Conservation (phyloP, 768 basidiomycete species). For the Termitomyces titanicus region DNA sequence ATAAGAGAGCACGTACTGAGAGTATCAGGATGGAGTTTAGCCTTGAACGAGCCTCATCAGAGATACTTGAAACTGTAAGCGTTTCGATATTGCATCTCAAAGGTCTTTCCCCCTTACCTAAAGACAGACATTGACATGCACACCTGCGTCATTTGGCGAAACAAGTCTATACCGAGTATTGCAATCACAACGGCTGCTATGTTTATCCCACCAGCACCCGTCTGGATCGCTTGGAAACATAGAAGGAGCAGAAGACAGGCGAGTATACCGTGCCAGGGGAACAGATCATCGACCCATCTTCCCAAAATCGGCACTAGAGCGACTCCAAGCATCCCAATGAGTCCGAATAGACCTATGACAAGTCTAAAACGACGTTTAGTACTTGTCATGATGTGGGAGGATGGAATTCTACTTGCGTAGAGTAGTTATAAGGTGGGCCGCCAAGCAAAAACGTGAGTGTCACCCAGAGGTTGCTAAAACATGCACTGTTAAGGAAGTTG, state of each 20-base stretch:
- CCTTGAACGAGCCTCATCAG: constrained; percentile 53
- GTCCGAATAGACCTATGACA: constrained; percentile 69
- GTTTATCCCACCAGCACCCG: constrained; percentile 65
- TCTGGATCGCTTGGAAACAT: constrained; percentile 58
- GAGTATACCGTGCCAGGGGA: constrained; percentile 77
- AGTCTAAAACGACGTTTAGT: constrained; percentile 23
- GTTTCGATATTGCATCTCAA: background rate
- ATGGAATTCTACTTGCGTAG: constrained; percentile 44
- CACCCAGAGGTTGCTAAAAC: constrained; percentile 62
- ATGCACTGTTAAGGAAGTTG: constrained; percentile 59
- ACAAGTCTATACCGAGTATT: constrained; percentile 69
- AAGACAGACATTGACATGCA: constrained; percentile 59
- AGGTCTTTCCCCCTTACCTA: constrained; percentile 30
- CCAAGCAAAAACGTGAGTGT: constrained; percentile 81
- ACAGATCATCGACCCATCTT: constrained; percentile 60
- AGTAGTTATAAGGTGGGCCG: constrained; percentile 71
- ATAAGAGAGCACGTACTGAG: constrained; percentile 34
- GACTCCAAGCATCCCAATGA: constrained; percentile 72
- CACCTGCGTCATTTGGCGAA: constrained; percentile 73
- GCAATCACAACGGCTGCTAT: constrained; percentile 69
- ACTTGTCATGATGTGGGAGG: background rate
- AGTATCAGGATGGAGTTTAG: constrained; percentile 76
- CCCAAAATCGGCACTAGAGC: constrained; percentile 68
- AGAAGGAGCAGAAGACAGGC: constrained; percentile 44
- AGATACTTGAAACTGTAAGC: constrained; percentile 26